phyloP scores from a whole-genome alignment of 306 rosid species.

The Cyamopsis tetragonoloba region DNA sequence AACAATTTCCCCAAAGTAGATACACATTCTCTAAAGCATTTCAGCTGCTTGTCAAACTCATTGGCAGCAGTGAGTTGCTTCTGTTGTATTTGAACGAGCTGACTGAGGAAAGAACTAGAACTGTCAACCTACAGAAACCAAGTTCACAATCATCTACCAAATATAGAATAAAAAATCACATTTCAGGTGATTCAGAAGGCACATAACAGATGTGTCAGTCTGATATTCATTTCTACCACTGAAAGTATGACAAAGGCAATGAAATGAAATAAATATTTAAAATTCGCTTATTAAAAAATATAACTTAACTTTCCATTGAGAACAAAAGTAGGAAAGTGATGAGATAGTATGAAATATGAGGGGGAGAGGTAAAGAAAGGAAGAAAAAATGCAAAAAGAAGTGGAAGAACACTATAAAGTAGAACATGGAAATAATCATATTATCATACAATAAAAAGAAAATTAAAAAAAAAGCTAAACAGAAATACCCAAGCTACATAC shows the following conservation, averaged over 20 bases:
- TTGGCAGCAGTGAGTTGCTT: constrained; percentile 59
- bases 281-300: neutral
- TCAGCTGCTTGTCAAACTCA: constrained; percentile 59
- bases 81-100: constrained; percentile 67
- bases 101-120: constrained; percentile 61
- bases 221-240: neutral
- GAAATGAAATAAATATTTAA: neutral
- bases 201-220: neutral
- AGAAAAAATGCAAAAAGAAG: neutral
- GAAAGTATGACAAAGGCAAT: neutral
- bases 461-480: neutral
- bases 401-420: neutral
- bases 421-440: neutral
- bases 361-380: neutral
- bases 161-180: neutral
- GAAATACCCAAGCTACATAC: neutral
- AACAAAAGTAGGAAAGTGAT: neutral
- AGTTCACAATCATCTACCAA: neutral
- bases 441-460: neutral
- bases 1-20: constrained; percentile 54
- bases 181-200: neutral
- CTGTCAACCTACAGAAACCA: constrained; percentile 54
- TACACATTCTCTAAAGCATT: constrained; percentile 45
- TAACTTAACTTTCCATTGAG: neutral
- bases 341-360: neutral